Base-by-base conservation (phyloP, 148 eudicot genomes). In the Rheum nobile region DNA sequence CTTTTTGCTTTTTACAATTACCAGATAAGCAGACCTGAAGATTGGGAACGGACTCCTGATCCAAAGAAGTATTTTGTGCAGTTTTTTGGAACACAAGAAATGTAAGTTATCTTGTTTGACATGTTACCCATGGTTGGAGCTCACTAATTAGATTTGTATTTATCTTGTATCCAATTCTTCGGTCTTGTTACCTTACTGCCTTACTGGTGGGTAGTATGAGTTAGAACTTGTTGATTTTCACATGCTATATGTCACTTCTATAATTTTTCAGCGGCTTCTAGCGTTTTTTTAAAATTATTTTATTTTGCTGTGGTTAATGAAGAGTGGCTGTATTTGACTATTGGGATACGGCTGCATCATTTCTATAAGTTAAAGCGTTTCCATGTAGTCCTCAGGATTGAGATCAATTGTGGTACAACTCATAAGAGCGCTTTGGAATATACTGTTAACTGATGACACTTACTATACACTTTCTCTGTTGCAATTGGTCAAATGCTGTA, bases 21-120 rank as follows among this genome's bases (percentile, higher is more conserved):
- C 75, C 96, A 95, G 97, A 90, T 95, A 76, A 87, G 98, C 87
- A 82, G 84, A 75, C 96, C 97, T 47, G 96, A 95, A 85, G 96
- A 88, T 29, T 90, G 93, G 91, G 80, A 82, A 16, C 85, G 83
- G 75, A 71, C 86, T 76, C 88, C 96, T 79, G 97, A 95, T 76
- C 88, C 96, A 24, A 91, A 81, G 82, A 95, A 95, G 79, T 87
- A 82, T 78, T 95, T 95, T 71, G 97, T 95, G 24, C 89, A 90
- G 67, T 91, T 95, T 77, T 95, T 86, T 76, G 98, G 98, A 78
- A 95, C 98, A 63, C 75, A 74, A 73, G 98, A 95, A 85, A 95
- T 91, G 98, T 95, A 85, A 91, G 98, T 88, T 28, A 32, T 31
- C 22, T 32, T 16, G 70, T 65, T 65, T 34, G 6, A 16, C 70